These are phyloP conservation scores for Chalaropsis ovoidea DNA, from an alignment of 2,329 filamentous ascomycete genomes.

Conservation along the genomic window DNA sequence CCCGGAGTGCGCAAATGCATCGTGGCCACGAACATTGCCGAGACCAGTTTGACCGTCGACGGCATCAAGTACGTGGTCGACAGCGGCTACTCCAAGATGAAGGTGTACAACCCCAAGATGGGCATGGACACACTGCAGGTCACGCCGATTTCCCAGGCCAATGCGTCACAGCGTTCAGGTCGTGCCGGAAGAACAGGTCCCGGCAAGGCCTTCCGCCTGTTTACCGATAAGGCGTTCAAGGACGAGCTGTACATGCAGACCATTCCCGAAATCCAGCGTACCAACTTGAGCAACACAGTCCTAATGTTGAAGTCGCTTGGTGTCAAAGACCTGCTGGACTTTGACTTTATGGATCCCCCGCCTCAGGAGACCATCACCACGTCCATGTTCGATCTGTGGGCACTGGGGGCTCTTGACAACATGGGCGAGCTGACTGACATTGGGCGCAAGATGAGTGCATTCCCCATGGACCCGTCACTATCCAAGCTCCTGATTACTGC, in stretches of 20 bases:
- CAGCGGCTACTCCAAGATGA: constrained; percentile 89
- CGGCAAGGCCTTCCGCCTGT: constrained; percentile 88
- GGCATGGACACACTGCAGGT: constrained; percentile 98
- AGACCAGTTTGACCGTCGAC: constrained; percentile 94
- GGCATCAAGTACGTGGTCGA: constrained; percentile 99
- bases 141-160: constrained; percentile 93
- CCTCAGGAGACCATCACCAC: constrained; percentile 97
- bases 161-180: constrained; percentile 84
- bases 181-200: constrained; percentile 90
- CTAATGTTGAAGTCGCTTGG: constrained; percentile 88
- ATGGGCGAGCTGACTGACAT: constrained; percentile 81
- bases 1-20: constrained; percentile 94
- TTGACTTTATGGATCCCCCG: constrained; percentile 98
- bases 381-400: constrained; percentile 95
- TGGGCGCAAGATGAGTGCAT: constrained; percentile 88
- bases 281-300: constrained; percentile 90
- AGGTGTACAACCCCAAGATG: constrained; percentile 98
- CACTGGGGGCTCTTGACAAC: constrained; percentile 84
- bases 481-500: constrained; percentile 91
- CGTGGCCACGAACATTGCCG: constrained; percentile 95
- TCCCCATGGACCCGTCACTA: constrained; percentile 94
- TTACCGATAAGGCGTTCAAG: constrained; percentile 86
- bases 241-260: constrained; percentile 95
- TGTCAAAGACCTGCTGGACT: constrained; percentile 87
- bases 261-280: constrained; percentile 94